phyloP scores from a whole-genome alignment of 2,329 filamentous ascomycete genomes.

The Cryphonectria radicalis region DNA sequence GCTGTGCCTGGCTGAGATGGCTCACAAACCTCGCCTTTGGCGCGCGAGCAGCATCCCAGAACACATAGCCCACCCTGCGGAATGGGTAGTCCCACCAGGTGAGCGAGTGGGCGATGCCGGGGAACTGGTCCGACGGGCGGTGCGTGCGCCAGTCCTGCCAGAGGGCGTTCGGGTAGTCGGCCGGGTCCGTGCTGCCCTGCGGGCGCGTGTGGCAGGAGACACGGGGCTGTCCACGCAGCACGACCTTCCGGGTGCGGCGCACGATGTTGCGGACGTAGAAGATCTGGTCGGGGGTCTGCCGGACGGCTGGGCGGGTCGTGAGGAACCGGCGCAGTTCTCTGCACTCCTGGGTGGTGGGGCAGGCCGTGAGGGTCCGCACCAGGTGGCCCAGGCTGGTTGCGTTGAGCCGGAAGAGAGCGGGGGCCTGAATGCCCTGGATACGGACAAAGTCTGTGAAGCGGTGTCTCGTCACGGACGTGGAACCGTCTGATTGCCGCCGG shows the following conservation, averaged over 20 bases:
- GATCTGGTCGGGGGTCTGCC: neutral
- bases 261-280: neutral
- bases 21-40: neutral
- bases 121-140: neutral
- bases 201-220: neutral
- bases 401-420: neutral
- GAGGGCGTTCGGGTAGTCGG: conserved; percentile 1
- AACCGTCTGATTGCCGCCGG: neutral
- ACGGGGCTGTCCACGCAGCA: neutral
- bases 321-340: neutral
- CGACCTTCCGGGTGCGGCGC: neutral
- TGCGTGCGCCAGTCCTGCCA: neutral
- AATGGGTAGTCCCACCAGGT: neutral
- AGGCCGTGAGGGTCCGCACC: neutral
- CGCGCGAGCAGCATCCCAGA: neutral
- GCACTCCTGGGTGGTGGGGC: neutral
- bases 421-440: no score
- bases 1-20: neutral
- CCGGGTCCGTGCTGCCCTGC: neutral
- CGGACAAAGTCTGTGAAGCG: neutral
- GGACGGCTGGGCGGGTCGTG: neutral
- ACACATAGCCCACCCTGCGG: neutral
- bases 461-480: neutral
- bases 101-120: neutral
- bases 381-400: conserved; percentile 2